Conservation (phyloP, 768 basidiomycete species). For the Megacollybia marginata region DNA sequence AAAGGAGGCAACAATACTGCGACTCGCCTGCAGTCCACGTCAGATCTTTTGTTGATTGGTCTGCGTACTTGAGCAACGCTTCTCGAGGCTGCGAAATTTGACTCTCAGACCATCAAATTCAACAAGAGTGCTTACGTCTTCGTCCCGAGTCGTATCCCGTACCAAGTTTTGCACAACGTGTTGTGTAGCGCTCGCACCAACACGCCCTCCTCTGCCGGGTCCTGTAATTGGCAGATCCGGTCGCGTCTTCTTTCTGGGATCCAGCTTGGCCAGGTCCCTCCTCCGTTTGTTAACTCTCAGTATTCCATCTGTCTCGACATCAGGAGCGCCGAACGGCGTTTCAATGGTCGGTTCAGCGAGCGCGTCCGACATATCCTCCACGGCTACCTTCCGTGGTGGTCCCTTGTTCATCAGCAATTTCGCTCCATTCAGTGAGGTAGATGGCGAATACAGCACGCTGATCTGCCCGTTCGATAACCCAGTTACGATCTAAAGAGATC, state of each 20-base stretch:
- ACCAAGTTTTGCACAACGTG: slow-evolving; percentile 95
- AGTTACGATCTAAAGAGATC: slow-evolving; percentile 60
- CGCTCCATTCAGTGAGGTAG: slow-evolving; percentile 84
- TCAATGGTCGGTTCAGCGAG: slow-evolving; percentile 81
- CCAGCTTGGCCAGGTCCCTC: slow-evolving; percentile 80
- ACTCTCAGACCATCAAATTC: slow-evolving; percentile 4
- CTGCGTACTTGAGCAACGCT: slow-evolving; percentile 90
- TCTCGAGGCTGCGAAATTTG: slow-evolving; percentile 73
- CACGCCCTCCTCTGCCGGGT: slow-evolving; percentile 87
- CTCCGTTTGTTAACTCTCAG: slow-evolving; percentile 79
- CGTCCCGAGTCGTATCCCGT: slow-evolving; percentile 81
- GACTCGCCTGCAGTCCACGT: slow-evolving; percentile 79
- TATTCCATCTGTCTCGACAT: slow-evolving; percentile 35
- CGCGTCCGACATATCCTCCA: slow-evolving; percentile 87
- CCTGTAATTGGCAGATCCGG: slow-evolving; percentile 92
- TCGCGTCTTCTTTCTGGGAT: slow-evolving; percentile 86
- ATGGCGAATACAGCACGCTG: slow-evolving; percentile 87
- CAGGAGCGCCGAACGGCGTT: slow-evolving; percentile 86
- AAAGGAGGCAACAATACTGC: slow-evolving; percentile 32
- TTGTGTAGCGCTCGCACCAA: slow-evolving; percentile 95
- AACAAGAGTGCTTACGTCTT: slow-evolving; percentile 71
- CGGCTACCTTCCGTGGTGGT: slow-evolving; percentile 70
- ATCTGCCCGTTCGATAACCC: slow-evolving; percentile 86
- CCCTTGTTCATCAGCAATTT: slow-evolving; percentile 85
- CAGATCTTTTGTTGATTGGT: slow-evolving; percentile 67